Evolutionary conservation across 495 filamentous ascomycete species (phyloP), one percentile per base, ranked within the genome.

Genomic region (Neurospora tetrasperma): DNA sequence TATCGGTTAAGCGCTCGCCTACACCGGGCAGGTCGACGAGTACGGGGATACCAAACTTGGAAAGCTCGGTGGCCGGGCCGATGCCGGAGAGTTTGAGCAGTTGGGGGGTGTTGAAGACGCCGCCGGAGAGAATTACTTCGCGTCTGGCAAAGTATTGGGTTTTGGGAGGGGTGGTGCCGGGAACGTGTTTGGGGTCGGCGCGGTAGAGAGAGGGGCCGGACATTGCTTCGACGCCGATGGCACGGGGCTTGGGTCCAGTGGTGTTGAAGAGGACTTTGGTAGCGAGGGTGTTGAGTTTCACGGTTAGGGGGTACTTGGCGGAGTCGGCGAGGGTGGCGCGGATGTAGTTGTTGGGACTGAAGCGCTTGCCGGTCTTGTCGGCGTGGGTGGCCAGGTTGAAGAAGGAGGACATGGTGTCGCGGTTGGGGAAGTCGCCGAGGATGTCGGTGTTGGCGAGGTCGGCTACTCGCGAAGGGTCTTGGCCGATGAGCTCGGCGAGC

Each of bases 1-100:
- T 89, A 72, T 90, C 89, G 71, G 85, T 85, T 0, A 90, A 81
- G 38, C 87, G 87, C 76, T 86, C 86, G 11, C 88, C 88, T 0
- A 90, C 89, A 2, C 88, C 88, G 2, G 87, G 87, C 0, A 85
- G 79, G 69, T 89, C 80, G 38, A 86, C 82, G 39, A 84, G 75
- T 35, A 86, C 79, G 23, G 81, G 73, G 69, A 90, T 89, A 70
- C 76, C 62, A 72, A 84, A 83, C 72, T 82, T 79, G 40, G 76
- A 42, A 1, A 85, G 80, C 73, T 85, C 83, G 20, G 75, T 74
- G 4, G 76, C 78, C 5, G 83, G 82, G 1, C 84, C 84, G 54
- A 85, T 79, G 40, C 84, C 84, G 78, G 78, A 81, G 23, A 86
- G 82, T 75, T 84, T 88, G n/a, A 90, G 81, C n/a, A 90, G 81